Evolutionary conservation across 352 stramenopile genomes (phyloP), one percentile per base, ranked within the genome.

Genomic region (Hyaloperonospora arabidopsidis): DNA sequence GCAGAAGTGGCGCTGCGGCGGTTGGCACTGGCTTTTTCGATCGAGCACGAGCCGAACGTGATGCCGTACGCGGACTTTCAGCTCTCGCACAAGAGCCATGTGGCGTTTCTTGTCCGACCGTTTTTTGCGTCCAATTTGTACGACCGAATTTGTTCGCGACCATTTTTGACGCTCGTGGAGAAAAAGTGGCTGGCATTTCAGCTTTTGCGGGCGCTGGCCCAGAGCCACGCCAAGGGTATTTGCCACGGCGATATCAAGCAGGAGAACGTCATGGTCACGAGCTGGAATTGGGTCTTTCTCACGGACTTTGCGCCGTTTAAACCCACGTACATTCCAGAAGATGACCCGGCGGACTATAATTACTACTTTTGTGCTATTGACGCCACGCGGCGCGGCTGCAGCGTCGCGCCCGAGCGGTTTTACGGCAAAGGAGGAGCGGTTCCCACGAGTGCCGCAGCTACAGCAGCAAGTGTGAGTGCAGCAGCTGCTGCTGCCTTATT

Each of bases 141-240:
- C 53, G 95, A 98, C 73, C 88, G 97, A n/a, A 87, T 98, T 36
- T 96, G 84, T 22, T 97, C 90, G 18, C 74, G 95, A 13, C 96
- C 96, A 32, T 98, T 98, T 59, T 68, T 98, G 23, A 97, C 82
- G 8, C 79, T 77, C 56, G 79, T 97, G 52, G 95, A 98, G 76
- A 98, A 98, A 71, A 93, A 96, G 32, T 99, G 95, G 93, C 96
- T 99, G 39, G 79, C 89, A 5, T 98, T 97, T 71, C 97, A 99
- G 69, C 79, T 99, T 48, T 62, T 99, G 2, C 70, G 84, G 44
- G 95, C 95, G 15, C 66, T 98, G 10, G 87, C 97, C 54, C 86
- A 97, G 60, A 89, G 93, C 43, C 95, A 99, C 62, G 68, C 75
- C 14, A 92, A 86, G 21, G 87, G 85, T 1, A 87, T 98, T 25